Percentiles rank a stretch among this genome's conserved stretches.
These are phyloP conservation scores for Mycena filopes DNA, from an alignment of 768 basidiomycete species.

Conservation along the genomic window DNA sequence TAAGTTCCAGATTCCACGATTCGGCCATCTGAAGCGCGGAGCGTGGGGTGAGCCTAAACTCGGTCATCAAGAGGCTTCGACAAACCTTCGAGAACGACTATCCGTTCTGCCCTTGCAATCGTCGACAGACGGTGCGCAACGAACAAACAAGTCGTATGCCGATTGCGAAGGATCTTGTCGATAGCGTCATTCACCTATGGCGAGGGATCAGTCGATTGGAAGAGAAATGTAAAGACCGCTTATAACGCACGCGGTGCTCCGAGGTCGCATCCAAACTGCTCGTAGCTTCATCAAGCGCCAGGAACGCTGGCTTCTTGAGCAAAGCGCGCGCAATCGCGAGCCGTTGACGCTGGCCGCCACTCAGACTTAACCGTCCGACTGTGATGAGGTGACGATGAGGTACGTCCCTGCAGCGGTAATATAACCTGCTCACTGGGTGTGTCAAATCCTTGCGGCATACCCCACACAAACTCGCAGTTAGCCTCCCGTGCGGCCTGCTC, in stretches of 20 bases:
- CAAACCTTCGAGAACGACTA: slow-evolving; percentile 90
- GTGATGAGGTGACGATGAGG: slow-evolving; percentile 11
- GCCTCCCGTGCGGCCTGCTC: slow-evolving; percentile 90
- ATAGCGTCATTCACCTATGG: slow-evolving; percentile 91
- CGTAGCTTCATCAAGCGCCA: slow-evolving; percentile 92
- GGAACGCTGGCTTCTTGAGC: slow-evolving; percentile 86
- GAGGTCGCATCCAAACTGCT: slow-evolving; percentile 90
- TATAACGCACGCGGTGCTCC: slow-evolving; percentile 72
- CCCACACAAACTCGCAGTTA: slow-evolving; percentile 97
- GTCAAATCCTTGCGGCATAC: slow-evolving; percentile 93
- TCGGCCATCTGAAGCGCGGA: slow-evolving; percentile 64
- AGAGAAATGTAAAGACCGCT: background rate
- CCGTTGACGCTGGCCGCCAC: slow-evolving; percentile 85
- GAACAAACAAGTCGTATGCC: slow-evolving; percentile 87
- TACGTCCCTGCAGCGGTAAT: background rate
- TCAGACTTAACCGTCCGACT: slow-evolving; percentile 78
- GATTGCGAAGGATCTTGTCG: slow-evolving; percentile 82
- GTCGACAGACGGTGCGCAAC: slow-evolving; percentile 93
- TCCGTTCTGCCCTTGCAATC: slow-evolving; percentile 88
- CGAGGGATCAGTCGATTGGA: background rate
- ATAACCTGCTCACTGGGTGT: slow-evolving; percentile 75
- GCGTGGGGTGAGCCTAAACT: slow-evolving; percentile 4
- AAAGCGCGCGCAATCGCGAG: slow-evolving; percentile 89
- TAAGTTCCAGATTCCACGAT: slow-evolving; percentile 89
- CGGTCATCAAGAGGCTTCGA: background rate